phyloP scores from a whole-genome alignment of 2,329 filamentous ascomycete species.

The Fusarium liriodendri region DNA sequence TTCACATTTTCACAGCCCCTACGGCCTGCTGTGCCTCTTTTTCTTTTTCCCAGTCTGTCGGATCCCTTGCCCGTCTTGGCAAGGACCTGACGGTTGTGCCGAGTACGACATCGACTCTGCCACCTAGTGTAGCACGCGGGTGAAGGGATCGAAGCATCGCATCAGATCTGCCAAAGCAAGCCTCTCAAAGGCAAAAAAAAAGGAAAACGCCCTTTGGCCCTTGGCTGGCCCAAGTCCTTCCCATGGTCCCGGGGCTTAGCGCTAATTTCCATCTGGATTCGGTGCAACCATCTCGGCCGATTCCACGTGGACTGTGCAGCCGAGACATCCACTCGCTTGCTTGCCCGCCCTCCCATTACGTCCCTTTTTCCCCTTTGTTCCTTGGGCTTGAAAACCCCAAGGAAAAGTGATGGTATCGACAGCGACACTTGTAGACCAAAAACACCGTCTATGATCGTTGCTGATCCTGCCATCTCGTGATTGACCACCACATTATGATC shows the following conservation, averaged over 20 bases:
- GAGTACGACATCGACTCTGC: not conserved
- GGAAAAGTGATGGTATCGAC: not conserved
- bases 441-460: not conserved
- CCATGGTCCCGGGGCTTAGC: slow-evolving; percentile 8
- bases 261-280: slow-evolving; percentile 7
- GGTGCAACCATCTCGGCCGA: slow-evolving; percentile 23
- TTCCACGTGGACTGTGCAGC: slow-evolving; percentile 34
- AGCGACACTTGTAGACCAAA: not conserved
- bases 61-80: not conserved
- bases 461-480: not conserved
- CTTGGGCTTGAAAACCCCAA: not conserved
- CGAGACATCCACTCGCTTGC: slow-evolving; percentile 18
- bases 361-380: not conserved
- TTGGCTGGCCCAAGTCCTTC: not conserved
- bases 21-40: not conserved
- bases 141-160: not conserved
- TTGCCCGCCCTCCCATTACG: not conserved
- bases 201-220: slow-evolving; percentile 5
- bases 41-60: not conserved
- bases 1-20: not conserved
- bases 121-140: not conserved
- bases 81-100: not conserved
- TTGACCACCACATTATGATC: slow-evolving; percentile 16
- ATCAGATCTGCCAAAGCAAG: not conserved
- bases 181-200: not conserved